Base-by-base conservation (phyloP, 2,329 filamentous ascomycete species). In the Neopestalotiopsis clavispora region DNA sequence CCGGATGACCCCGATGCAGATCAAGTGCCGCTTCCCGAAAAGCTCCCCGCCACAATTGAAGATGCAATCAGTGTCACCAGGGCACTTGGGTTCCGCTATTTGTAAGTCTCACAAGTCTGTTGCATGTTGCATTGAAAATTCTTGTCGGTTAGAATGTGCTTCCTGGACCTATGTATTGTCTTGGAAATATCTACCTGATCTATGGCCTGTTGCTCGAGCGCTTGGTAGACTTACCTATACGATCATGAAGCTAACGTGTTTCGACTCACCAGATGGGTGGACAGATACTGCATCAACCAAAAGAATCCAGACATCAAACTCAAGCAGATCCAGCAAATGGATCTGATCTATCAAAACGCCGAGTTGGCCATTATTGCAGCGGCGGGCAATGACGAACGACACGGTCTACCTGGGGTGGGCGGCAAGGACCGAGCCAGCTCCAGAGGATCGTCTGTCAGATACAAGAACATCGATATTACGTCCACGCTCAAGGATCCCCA, bases 51-150 rank as follows among this genome's bases (percentile, higher is more conserved):
- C 12, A 38, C 34, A 6, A 60, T 67, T 13, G 49, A 57, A 12
- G 65, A 67, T 61, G 52, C 65, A 4, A 45, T 61, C 4, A 28
- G 23, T 13, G 14, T 57, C 28, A 17, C 61, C 14, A 34, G 23
- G 45, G 3, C 9, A 30, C 38, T 78, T 13, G 75, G 73, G 0
- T 70, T 68, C 13, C 68, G 65, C 4, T 79, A 76, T 5, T 20
- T 69, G 13, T 69, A 28, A 28, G 23, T 28, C 23, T 28, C 23
- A 28, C 23, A 28, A 28, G 23, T 28, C 2, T 28, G 23, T 28
- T 28, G 23, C 23, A 28, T 28, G 23, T 28, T 28, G 2, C 23
- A 28, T 28, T 28, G 2, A 28, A 3, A 28, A 3, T 28, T 4
- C 23, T 4, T 28, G 23, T 28, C 23, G 23, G 3, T 28, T 2